Evolutionary conservation across 1,139 yeast genomes (phyloP).

Genomic region (Lodderomyces parapsilosis): DNA sequence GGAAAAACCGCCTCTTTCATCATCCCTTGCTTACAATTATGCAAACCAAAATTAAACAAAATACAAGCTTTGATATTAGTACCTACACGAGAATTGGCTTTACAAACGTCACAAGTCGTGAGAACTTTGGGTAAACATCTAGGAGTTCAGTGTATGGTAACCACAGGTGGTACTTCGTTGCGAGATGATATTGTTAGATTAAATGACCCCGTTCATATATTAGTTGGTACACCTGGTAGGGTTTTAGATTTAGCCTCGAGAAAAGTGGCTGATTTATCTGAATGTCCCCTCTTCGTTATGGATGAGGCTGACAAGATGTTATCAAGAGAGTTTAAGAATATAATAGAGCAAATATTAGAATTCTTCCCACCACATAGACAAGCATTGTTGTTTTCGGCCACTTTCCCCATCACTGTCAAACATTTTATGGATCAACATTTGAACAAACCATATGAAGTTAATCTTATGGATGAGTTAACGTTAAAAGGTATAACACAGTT

Average conservation of each 20-base stretch:
- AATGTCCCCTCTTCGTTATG: slow-evolving; percentile 90
- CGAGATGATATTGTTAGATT: slow-evolving; percentile 93
- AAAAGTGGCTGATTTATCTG: slow-evolving; percentile 80
- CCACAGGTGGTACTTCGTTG: slow-evolving; percentile 96
- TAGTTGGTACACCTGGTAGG: slow-evolving; percentile 97
- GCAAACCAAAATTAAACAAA: slow-evolving; percentile 79
- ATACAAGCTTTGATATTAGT: slow-evolving; percentile 88
- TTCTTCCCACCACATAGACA: slow-evolving; percentile 84
- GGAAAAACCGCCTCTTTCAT: slow-evolving; percentile 98
- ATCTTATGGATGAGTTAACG: slow-evolving; percentile 96
- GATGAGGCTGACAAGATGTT: slow-evolving; percentile 99
- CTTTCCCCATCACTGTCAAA: slow-evolving; percentile 93
- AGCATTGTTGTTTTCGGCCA: slow-evolving; percentile 87
- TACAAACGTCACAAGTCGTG: slow-evolving; percentile 95
- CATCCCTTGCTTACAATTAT: slow-evolving; percentile 80
- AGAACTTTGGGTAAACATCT: slow-evolving; percentile 95
- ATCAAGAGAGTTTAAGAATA: slow-evolving; percentile 83
- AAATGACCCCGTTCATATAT: slow-evolving; percentile 85
- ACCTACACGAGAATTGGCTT: slow-evolving; percentile 95
- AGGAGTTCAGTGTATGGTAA: slow-evolving; percentile 92
- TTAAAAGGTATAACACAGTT: slow-evolving; percentile 95
- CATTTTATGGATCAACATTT: slow-evolving; percentile 90
- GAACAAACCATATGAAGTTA: slow-evolving; percentile 90
- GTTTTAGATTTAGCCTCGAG: slow-evolving; percentile 91
- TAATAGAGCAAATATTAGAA: slow-evolving; percentile 82